Base-by-base conservation (phyloP, 1,139 yeast species). In the Candida dubliniensis region DNA sequence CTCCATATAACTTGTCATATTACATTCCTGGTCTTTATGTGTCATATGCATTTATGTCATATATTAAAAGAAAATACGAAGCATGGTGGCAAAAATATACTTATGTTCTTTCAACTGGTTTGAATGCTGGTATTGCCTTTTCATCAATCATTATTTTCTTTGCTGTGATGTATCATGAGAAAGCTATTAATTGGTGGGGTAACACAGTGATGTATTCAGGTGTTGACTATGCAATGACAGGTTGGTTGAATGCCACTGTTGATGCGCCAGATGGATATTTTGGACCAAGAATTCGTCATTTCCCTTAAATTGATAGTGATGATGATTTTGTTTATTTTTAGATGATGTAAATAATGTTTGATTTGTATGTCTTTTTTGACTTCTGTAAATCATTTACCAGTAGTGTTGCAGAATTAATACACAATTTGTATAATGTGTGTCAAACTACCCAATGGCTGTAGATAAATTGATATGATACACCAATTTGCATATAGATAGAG, bases 31-130 rank as follows among this genome's bases (percentile, higher is more conserved):
- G 79, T 31, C 48, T 74, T 38, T 66, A 69, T 41, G 55, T 69
- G 12, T 62, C 75, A 5, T 63, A 55, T 42, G 53, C 64, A 23
- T 80, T 79, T 59, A 79, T 77, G 75, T 64, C 64, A 53, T 64
- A 64, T 56, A 59, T 78, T 51, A 74, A 67, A 50, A 67, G 60
- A 47, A 63, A 69, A 43, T 76, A 69, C 55, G 54, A 62, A 31
- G 62, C 69, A 24, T 74, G 83, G 81, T 80, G 82, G 80, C 76
- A 72, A 48, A 77, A 75, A 61, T 81, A 79, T 60, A 79, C 74
- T 53, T 81, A 79, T 58, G 69, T 81, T 27, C 61, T 80, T 29
- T 61, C 78, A 8, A 67, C 75, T 36, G 82, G 76, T n/a, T 57
- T 79, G 40, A 56, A 63, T n/a, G 77, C 82, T 8, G 84, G 84